Evolutionary conservation across 2,329 filamentous ascomycete genomes (phyloP).

Genomic region (Hymenotorrendiella dingleyae): DNA sequence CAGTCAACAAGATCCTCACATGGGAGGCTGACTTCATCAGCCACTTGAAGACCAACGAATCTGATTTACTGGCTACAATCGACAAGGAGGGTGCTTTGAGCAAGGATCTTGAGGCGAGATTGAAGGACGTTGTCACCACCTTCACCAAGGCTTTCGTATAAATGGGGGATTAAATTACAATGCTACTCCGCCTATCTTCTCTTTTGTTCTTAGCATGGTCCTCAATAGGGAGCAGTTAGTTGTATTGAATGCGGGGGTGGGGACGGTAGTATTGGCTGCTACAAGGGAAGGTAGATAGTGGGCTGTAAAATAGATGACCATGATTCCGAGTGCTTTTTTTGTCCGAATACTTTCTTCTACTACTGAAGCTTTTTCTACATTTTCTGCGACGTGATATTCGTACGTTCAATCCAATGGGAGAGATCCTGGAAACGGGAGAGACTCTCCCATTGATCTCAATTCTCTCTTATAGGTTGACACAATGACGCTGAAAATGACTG

Average conservation of each 20-base stretch:
- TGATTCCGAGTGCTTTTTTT: slow-evolving; percentile 10
- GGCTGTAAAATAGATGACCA: slow-evolving; percentile 31
- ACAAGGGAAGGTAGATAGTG: slow-evolving; percentile 25
- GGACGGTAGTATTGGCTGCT: slow-evolving; percentile 10
- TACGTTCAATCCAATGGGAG: too few relatives aligned
- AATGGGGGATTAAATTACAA: slow-evolving; percentile 14
- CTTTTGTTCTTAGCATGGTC: slow-evolving; percentile 26
- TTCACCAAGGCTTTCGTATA: slow-evolving; percentile 91
- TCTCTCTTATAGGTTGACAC: too few relatives aligned
- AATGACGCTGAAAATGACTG: too few relatives aligned
- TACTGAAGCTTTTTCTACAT: too few relatives aligned
- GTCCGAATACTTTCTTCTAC: too few relatives aligned
- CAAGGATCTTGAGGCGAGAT: slow-evolving; percentile 84
- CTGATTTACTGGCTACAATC: slow-evolving; percentile 75
- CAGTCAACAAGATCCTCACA: slow-evolving; percentile 82
- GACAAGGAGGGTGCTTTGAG: slow-evolving; percentile 93
- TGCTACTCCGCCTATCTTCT: slow-evolving; percentile 23
- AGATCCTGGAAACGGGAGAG: too few relatives aligned
- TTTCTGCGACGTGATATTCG: too few relatives aligned
- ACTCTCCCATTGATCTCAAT: too few relatives aligned
- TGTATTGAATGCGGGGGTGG: slow-evolving; percentile 20
- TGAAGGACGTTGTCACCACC: slow-evolving; percentile 67
- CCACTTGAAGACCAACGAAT: slow-evolving; percentile 87
- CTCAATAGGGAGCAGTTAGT: slow-evolving; percentile 8
- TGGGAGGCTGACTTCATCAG: slow-evolving; percentile 95